Evolutionary conservation across 768 basidiomycete species (phyloP).

Genomic region (Naganishia onofrii): DNA sequence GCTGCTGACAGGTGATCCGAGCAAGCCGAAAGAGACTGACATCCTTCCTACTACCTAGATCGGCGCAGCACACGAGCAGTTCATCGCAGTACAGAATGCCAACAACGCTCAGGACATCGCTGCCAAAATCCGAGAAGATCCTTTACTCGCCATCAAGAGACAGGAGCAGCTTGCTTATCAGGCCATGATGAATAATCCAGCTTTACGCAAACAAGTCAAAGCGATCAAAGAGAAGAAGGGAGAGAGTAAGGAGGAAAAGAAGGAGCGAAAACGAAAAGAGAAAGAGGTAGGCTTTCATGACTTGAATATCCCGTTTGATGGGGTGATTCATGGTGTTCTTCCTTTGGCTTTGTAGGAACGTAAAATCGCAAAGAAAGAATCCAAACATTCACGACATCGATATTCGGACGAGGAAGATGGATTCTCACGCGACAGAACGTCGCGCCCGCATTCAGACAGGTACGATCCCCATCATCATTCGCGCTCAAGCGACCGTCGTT

Average conservation of each 20-base stretch:
- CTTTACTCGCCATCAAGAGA: conserved; percentile 93
- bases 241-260: conserved; percentile 57
- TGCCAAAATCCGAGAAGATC: conserved; percentile 93
- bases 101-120: conserved; percentile 83
- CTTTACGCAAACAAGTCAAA: conserved; percentile 46
- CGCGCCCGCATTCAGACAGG: conserved; percentile 30
- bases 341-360: conserved; percentile 34
- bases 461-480: conserved; percentile 24
- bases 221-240: conserved; percentile 47
- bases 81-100: conserved; percentile 92
- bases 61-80: conserved; percentile 67
- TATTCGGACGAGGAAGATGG: conserved; percentile 13
- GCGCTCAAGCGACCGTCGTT: conserved; percentile 20
- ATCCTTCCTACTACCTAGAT: conserved; percentile 33
- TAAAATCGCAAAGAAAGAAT: conserved; percentile 37
- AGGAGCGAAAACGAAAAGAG: conserved; percentile 61
- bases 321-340: not conserved
- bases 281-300: conserved; percentile 53
- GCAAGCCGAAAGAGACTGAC: not conserved
- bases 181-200: conserved; percentile 58
- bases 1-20: not conserved
- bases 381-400: conserved; percentile 32
- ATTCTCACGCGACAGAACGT: conserved; percentile 31
- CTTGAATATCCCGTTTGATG: not conserved
- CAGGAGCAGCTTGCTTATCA: conserved; percentile 93